These are phyloP conservation scores for Alternaria sp. DNA, from an alignment of 2,329 filamentous ascomycete species.

Conservation along the genomic window DNA sequence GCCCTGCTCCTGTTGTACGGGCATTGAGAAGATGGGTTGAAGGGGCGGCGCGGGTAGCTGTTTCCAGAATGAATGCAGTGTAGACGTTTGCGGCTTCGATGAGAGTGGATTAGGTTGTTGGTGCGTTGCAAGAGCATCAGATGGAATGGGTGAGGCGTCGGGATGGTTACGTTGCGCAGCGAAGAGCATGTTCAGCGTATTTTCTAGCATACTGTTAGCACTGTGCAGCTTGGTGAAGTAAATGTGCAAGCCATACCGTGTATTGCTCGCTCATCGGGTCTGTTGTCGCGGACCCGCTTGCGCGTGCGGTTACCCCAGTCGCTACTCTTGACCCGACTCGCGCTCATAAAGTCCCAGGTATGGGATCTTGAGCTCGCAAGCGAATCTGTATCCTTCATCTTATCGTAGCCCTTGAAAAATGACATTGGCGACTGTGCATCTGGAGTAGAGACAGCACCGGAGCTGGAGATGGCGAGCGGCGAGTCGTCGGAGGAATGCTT, in stretches of 20 bases:
- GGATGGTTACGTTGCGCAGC: conserved; percentile 53
- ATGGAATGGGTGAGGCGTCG: conserved; percentile 40
- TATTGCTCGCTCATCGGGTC: conserved; percentile 64
- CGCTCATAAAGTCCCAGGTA: conserved; percentile 40
- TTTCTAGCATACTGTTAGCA: conserved; percentile 45
- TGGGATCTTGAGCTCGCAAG: conserved; percentile 15
- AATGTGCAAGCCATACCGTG: conserved; percentile 55
- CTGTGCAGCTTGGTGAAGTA: neutral
- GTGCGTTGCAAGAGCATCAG: conserved; percentile 27
- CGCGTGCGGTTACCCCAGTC: conserved; percentile 65
- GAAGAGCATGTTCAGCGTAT: conserved; percentile 57
- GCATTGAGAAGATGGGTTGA: conserved; percentile 28
- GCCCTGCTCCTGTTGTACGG: conserved; percentile 20
- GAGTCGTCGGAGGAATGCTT: conserved; percentile 63
- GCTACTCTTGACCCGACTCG: conserved; percentile 38
- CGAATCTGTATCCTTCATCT: conserved; percentile 40
- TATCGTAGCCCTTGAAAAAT: conserved; percentile 29
- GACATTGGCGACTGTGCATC: conserved; percentile 42
- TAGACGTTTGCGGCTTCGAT: conserved; percentile 53
- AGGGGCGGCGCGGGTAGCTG: conserved; percentile 48
- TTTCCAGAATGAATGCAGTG: conserved; percentile 59
- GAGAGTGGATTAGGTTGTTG: conserved; percentile 16
- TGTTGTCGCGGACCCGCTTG: conserved; percentile 66
- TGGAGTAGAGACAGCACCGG: conserved; percentile 43
- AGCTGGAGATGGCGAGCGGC: conserved; percentile 55